These are phyloP conservation scores for Trypanosoma lewisi DNA, from an alignment of 208 protist genomes.

Conservation along the genomic window DNA sequence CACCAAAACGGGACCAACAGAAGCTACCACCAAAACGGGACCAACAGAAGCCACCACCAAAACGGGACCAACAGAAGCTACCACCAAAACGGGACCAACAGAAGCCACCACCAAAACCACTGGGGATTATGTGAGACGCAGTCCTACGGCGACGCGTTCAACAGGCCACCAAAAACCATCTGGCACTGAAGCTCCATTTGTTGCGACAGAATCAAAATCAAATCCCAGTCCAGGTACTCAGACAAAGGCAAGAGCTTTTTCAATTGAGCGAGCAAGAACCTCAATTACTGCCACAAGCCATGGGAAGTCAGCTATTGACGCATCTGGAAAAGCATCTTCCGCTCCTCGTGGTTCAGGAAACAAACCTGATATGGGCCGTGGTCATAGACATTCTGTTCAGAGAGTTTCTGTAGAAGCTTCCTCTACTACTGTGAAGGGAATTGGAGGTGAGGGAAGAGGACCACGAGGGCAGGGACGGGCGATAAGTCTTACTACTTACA, in stretches of 20 bases:
- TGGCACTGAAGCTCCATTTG: background rate
- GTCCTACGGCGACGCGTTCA: background rate
- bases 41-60: no score
- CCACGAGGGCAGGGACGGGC: background rate
- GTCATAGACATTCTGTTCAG: background rate
- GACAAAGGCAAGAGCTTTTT: background rate
- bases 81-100: background rate
- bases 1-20: background rate
- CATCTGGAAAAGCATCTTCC: background rate
- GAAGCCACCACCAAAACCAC: background rate
- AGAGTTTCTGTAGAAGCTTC: background rate
- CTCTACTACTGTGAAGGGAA: background rate
- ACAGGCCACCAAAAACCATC: background rate
- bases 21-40: background rate
- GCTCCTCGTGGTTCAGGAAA: background rate
- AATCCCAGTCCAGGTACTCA: background rate
- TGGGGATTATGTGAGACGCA: background rate
- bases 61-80: background rate
- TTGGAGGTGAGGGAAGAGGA: background rate
- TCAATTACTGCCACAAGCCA: background rate
- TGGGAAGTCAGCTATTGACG: background rate
- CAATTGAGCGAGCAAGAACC: background rate
- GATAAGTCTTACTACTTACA: conserved; percentile 43
- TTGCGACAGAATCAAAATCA: background rate
- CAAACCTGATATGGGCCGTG: background rate